Evolutionary conservation across 805 yeast genomes (phyloP).

Genomic region (Kodamaea kakaduensis): DNA sequence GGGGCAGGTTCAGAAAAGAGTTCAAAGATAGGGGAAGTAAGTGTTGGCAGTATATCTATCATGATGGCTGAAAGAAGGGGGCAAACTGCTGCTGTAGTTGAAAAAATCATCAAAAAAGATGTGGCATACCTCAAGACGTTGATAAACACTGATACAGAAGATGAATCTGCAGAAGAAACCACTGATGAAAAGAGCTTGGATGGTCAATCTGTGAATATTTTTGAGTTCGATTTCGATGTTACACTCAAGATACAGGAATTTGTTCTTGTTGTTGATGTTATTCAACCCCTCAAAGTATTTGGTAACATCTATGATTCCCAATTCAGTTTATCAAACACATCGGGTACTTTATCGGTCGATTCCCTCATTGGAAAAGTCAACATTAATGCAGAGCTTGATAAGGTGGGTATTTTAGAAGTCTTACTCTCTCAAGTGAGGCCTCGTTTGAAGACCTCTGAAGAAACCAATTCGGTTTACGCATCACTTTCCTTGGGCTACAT

Average conservation of each 20-base stretch:
- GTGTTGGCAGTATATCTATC: background rate
- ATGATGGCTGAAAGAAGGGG: conserved; percentile 15
- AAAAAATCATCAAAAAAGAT: conserved; percentile 4
- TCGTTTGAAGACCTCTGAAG: conserved; percentile 13
- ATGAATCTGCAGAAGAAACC: background rate
- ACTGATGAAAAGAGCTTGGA: background rate
- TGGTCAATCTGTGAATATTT: background rate
- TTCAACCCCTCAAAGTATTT: conserved; percentile 16
- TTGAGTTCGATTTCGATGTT: conserved; percentile 12
- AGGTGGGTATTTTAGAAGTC: conserved; percentile 17
- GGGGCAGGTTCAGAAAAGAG: background rate
- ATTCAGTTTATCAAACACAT: conserved; percentile 13
- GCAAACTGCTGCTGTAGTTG: conserved; percentile 9
- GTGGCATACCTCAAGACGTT: conserved; percentile 1
- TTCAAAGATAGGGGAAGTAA: background rate
- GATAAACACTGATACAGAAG: background rate
- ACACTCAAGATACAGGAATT: conserved; percentile 19
- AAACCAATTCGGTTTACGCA: conserved; percentile 13
- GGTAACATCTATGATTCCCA: conserved; percentile 18
- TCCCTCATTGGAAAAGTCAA: conserved; percentile 19
- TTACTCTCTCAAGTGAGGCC: conserved; percentile 25
- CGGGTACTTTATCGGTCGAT: conserved; percentile 14
- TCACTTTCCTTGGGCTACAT: conserved; percentile 27
- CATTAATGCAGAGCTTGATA: conserved; percentile 15
- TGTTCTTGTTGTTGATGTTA: conserved; percentile 17